Conservation (phyloP, 129 eudicot genomes). For the Lactuca sativa region DNA sequence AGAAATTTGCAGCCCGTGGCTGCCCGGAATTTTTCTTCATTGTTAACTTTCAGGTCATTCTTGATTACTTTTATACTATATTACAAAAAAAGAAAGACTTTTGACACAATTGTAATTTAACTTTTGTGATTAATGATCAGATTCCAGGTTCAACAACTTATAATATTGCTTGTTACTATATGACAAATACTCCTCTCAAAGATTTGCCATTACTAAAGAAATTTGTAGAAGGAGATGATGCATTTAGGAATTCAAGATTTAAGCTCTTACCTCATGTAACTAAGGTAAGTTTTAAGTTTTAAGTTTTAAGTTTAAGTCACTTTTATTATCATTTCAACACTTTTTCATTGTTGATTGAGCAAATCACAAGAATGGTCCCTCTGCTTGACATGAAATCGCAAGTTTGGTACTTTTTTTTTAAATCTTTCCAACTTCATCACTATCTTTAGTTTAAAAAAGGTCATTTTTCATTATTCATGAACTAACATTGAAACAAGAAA, state of each 20-base stretch:
- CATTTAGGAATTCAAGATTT: slow-evolving; percentile 61
- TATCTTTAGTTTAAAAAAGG: too few species aligned
- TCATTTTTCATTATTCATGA: neutral
- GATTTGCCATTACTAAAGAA: slow-evolving; percentile 47
- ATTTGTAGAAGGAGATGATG: slow-evolving; percentile 59
- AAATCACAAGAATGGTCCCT: neutral
- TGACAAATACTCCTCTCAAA: slow-evolving; percentile 53
- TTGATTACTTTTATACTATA: too few species aligned
- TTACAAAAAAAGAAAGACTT: too few species aligned
- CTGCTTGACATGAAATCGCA: neutral
- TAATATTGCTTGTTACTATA: slow-evolving; percentile 48
- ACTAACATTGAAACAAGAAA: neutral
- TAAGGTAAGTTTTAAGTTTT: slow-evolving; percentile 32
- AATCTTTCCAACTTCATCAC: neutral
- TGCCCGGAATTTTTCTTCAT: slow-evolving; percentile 60
- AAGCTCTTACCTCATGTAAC: slow-evolving; percentile 58
- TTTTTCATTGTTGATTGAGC: too few species aligned
- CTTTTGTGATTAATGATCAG: slow-evolving; percentile 18
- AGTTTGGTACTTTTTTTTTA: neutral
- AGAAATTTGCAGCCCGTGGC: slow-evolving; percentile 66
- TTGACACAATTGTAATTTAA: neutral
- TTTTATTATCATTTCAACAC: neutral
- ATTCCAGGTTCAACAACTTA: slow-evolving; percentile 51
- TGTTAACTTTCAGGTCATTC: slow-evolving; percentile 56
- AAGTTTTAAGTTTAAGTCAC: neutral